Evolutionary conservation across 805 yeast species (phyloP).

Genomic region (Maudiozyma serrabonitensis): DNA sequence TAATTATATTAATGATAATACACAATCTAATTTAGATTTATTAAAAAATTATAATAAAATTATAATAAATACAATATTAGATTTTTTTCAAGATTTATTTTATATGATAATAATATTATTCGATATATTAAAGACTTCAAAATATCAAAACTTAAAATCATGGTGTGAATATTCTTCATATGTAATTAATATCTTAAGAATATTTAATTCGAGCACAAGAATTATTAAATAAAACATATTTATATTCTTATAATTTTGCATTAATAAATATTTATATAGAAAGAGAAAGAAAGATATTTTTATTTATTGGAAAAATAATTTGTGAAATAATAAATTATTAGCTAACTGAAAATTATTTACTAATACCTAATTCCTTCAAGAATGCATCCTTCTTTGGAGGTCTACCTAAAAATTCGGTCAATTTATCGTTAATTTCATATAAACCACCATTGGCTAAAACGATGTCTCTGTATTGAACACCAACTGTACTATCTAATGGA

Average conservation of each 20-base stretch:
- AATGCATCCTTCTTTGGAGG: constrained; percentile 68
- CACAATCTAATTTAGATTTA: background rate
- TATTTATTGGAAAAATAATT: too few relatives aligned
- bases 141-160: constrained; percentile 6
- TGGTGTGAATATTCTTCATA: constrained; percentile 19
- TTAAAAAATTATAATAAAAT: background rate
- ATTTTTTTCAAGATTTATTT: constrained; percentile 18
- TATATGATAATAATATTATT: constrained; percentile 16
- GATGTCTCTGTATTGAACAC: constrained; percentile 58
- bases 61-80: constrained; percentile 10
- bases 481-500: constrained; percentile 55
- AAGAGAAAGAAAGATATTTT: background rate
- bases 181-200: constrained; percentile 13
- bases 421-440: constrained; percentile 53
- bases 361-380: constrained; percentile 51
- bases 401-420: constrained; percentile 63
- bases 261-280: background rate
- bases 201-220: constrained; percentile 7
- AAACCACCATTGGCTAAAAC: constrained; percentile 68
- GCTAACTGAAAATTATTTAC: background rate
- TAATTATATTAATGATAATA: background rate
- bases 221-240: background rate
- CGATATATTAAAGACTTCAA: constrained; percentile 13
- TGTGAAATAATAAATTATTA: too few relatives aligned
- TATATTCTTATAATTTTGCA: background rate